Evolutionary conservation across 2,329 filamentous ascomycete genomes (phyloP).

Genomic region (Macrophomina tecta): DNA sequence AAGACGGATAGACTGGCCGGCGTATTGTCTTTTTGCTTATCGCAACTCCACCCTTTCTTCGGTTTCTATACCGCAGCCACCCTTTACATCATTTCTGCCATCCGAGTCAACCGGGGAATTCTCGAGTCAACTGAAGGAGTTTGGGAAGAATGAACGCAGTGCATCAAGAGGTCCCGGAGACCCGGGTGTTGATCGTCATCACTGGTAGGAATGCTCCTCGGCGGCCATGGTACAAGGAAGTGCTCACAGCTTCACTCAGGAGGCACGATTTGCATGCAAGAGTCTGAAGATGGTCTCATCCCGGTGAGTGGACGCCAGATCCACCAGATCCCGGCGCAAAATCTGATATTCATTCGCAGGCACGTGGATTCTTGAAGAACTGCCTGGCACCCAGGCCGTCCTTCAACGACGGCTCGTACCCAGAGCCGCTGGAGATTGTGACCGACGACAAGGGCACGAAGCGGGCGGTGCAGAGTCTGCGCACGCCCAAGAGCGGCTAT

Average conservation of each 20-base stretch:
- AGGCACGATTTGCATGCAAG: slow-evolving; percentile 89
- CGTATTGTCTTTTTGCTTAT: neutral
- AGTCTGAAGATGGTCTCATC: slow-evolving; percentile 77
- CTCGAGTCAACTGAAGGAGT: neutral
- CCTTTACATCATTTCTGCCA: neutral
- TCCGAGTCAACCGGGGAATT: no score
- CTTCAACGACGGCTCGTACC: slow-evolving; percentile 78
- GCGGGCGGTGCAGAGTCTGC: slow-evolving; percentile 68
- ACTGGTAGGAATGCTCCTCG: slow-evolving; percentile 61
- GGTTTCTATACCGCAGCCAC: neutral
- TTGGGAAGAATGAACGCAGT: neutral
- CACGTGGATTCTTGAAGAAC: slow-evolving; percentile 74
- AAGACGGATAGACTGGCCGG: neutral
- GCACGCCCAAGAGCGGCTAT: slow-evolving; percentile 82
- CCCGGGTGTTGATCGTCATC: slow-evolving; percentile 86
- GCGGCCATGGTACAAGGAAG: neutral
- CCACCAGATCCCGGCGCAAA: neutral
- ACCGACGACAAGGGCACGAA: slow-evolving; percentile 55
- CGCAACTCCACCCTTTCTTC: neutral
- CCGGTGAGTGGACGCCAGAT: slow-evolving; percentile 59
- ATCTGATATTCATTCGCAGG: slow-evolving; percentile 36
- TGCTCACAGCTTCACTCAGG: slow-evolving; percentile 42
- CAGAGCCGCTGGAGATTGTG: slow-evolving; percentile 62
- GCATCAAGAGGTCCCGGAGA: slow-evolving; percentile 63
- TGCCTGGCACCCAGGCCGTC: slow-evolving; percentile 82